Conservation (phyloP, 305 asterid genomes). For the Solanum chacoense region DNA sequence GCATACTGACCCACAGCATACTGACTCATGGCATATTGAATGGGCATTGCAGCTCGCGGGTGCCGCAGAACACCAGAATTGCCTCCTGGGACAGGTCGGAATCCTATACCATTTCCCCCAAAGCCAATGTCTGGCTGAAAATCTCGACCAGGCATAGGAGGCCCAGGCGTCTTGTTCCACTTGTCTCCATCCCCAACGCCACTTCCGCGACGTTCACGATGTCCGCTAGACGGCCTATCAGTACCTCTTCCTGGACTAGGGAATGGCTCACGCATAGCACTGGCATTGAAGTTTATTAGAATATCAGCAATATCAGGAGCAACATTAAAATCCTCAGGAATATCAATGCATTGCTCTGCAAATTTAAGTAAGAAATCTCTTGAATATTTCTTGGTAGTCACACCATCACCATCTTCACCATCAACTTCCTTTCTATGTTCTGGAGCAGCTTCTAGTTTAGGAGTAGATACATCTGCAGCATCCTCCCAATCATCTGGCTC, state of each 20-base stretch:
- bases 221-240: constrained; percentile 48
- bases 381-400: constrained; percentile 45
- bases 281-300: constrained; percentile 23
- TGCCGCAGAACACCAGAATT: constrained; percentile 26
- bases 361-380: constrained; percentile 76
- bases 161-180: constrained; percentile 31
- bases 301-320: constrained; percentile 34
- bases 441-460: constrained; percentile 39
- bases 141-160: constrained; percentile 22
- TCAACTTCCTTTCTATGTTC: constrained; percentile 19
- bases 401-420: constrained; percentile 35
- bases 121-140: constrained; percentile 14
- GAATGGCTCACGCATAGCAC: constrained; percentile 27
- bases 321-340: constrained; percentile 51
- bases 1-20: not conserved
- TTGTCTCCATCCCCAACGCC: constrained; percentile 40
- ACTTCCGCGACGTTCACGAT: constrained; percentile 61
- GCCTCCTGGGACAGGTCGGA: constrained; percentile 22
- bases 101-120: constrained; percentile 16
- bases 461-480: constrained; percentile 61
- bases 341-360: constrained; percentile 40
- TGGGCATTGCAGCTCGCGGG: constrained; percentile 17
- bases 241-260: constrained; percentile 49
- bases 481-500: constrained; percentile 98
- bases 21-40: constrained; percentile 13